phyloP scores from a whole-genome alignment of 192 early-diverging fungal species.

The Backusella tuberculispora region DNA sequence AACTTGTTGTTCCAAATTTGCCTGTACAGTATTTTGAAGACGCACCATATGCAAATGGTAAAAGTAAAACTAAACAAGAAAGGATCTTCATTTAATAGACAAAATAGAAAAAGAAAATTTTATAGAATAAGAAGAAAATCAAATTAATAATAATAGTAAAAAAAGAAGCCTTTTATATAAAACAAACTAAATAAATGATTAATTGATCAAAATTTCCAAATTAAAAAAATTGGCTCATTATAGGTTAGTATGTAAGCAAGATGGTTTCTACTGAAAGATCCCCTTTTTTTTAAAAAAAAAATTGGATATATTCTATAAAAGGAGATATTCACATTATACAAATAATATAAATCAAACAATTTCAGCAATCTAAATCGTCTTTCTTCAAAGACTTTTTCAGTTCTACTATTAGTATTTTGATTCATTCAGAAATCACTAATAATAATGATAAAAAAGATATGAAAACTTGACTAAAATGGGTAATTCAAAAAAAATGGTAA shows the following conservation, averaged over 20 bases:
- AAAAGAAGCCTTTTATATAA: background rate
- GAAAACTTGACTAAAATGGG: background rate
- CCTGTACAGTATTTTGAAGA: constrained; percentile 20
- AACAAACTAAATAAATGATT: background rate
- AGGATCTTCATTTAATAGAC: background rate
- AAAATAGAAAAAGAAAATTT: background rate
- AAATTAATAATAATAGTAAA: too few species aligned
- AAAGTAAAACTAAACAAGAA: constrained; percentile 9
- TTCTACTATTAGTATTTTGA: background rate
- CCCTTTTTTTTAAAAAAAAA: background rate
- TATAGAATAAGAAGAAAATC: background rate
- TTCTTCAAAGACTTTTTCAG: background rate
- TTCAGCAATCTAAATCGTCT: background rate
- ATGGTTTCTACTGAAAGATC: background rate
- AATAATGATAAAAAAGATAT: too few species aligned
- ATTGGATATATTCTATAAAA: background rate
- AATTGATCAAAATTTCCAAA: constrained; percentile 7
- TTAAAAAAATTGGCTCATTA: background rate
- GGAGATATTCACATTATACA: background rate
- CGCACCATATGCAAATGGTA: background rate
- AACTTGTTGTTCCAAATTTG: constrained; percentile 2
- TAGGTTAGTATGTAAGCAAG: background rate
- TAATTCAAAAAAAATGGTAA: background rate
- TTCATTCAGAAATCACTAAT: too few species aligned
- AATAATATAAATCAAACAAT: background rate